Base-by-base conservation (phyloP, 257 asterid genomes). In the Linaria vulgaris region DNA sequence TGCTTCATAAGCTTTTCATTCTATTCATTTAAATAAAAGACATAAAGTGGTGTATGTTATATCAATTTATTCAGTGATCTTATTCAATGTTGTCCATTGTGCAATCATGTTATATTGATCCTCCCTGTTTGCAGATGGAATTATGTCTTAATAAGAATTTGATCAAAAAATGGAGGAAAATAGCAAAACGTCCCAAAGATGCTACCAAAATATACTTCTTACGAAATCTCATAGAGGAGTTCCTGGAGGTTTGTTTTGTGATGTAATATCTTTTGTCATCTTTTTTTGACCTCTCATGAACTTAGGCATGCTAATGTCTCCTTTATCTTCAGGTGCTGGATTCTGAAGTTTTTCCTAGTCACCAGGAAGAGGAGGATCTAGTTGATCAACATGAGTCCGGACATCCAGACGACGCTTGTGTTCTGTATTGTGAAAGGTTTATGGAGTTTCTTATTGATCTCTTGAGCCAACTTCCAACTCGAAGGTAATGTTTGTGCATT, bases 361-460 rank as follows among this genome's bases (percentile, higher is more conserved):
- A 78, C 56, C 62, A 61, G 7, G 83, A 76, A 63, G 80, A 82
- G 59, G 69, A 72, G 59, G 75, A 64, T 71, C 46, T 16, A 30
- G 64, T 64, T 69, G 67, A 69, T 73, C 48, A 27, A 21, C 72
- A 68, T 69, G 88, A 45, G 60, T 45, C 66, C 69, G 84, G 69
- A 67, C 72, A 62, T 69, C 84, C 73, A 69, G 71, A 85, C 72
- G 96, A 82, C 76, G 90, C 97, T 30, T 80, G 82, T 71, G 64
- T 89, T 73, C 80, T 94, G 62, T 94, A 90, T 55, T 94, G 97
- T 64, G 99, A 90, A 80, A 82, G 99, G 70, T 94, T 94, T 79
- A 85, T 94, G 95, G 99, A 94, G 73, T 84, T 94, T 73, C 95
- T 94, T 63, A 94, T 94, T 77, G 99, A 94, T 84, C 96, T 94